Evolutionary conservation across 768 basidiomycete genomes (phyloP), one percentile per base, ranked within the genome.

Genomic region (Leccinum subgranulosum): DNA sequence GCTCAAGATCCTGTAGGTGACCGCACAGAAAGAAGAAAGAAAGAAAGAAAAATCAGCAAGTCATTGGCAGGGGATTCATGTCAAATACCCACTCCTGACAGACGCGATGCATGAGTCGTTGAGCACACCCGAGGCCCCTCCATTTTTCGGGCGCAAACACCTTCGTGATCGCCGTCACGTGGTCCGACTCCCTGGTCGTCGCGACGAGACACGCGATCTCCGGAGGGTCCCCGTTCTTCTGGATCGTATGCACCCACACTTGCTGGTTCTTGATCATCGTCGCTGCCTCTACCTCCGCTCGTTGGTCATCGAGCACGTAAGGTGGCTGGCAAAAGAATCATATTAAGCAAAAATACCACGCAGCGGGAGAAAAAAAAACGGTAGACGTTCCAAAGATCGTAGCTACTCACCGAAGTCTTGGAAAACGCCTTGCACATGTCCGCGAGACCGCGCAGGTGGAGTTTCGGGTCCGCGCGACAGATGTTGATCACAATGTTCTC

Each of bases 141-240:
- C 81, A 86, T 1, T 64, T 33, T 0, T 79, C 75, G 48, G 78
- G 72, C 0, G 90, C 90, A 64, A 76, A 87, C 0, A 91, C 89
- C 69, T 92, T 92, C 49, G 86, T 86, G 47, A 92, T 84, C 0
- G 86, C 81, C 3, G 83, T 82, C 27, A 87, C 78, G 6, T 64
- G 74, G 1, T 77, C 75, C 28, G 77, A 84, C 59, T 84, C 82
- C 7, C 88, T 74, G 2, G 88, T 88, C 19, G 80, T 82, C 3
- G 88, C 88, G 4, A 84, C 84, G 31, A 90, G 81, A 10, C 80
- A 89, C 0, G 87, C 85, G n/a, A 90, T 78, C 28, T 79, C 76
- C 6, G 71, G 57, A 0, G 51, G 48, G 49, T 46, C 62, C 1
- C 60, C 69, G 0, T 0, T 58, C 46, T 57, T 25, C 39, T 67